Base-by-base conservation (phyloP, 164 flowering plant genomes). In the Taxillus chinensis region DNA sequence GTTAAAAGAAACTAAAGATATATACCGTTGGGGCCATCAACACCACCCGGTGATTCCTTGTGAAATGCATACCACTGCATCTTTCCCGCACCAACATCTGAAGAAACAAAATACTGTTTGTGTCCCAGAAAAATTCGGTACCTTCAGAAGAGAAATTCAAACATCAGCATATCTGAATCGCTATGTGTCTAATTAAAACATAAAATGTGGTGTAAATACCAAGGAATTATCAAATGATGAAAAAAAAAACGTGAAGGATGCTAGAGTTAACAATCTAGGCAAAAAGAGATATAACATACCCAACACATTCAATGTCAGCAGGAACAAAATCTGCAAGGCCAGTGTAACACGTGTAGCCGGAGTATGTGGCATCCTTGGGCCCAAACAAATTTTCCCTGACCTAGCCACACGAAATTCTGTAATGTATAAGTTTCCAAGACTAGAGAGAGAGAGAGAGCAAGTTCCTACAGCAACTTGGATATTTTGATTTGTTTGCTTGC, bases 41-140 rank as follows among this genome's bases (percentile, higher is more conserved):
- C 78, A 27, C 99, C 99, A 69, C 96, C 99, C 65, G 99, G 64
- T 38, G 81, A 63, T 75, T 90, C 99, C 41, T 93, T 74, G 76
- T 93, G 74, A 74, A 93, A 90, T 55, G 86, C 99, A 77, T 93
- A 93, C 97, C 99, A 93, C 77, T 93, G 99, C 95, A 93, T 93
- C 83, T 90, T 93, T 63, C 97, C 97, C 41, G 72, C 91, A 64
- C 99, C 99, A 45, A 90, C 99, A 74, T 93, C 97, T 39, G 99
- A 93, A 60, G 97, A 90, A 46, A 93, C 99, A 68, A 93, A 93
- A 77, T 93, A 93, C 53, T 93, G 96, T 76, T 89, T 90, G 84
- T 90, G 96, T 51, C 97, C 97, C 77, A 93, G 77, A 73, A 90
- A 93, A 42, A 93, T 96, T 39, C 97, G 95, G 75, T 90, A 93